Evolutionary conservation across 2,329 filamentous ascomycete species (phyloP).

Genomic region (Neurospora sp.): DNA sequence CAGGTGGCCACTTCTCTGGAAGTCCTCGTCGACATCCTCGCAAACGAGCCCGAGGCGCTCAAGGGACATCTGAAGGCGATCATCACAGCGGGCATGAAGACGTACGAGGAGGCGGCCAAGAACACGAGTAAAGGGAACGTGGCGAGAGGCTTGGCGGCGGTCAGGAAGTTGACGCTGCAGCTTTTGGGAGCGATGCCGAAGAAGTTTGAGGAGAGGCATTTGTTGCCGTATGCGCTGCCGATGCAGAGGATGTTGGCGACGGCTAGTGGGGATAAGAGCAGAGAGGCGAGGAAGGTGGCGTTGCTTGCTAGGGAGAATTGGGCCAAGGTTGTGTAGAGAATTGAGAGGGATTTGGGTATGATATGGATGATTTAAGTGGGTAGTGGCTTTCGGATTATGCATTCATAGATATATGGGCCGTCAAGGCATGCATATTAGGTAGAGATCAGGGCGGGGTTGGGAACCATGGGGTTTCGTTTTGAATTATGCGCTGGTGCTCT

Average conservation of each 20-base stretch:
- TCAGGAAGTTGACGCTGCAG: conserved; percentile 35
- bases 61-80: conserved; percentile 40
- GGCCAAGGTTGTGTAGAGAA: conserved; percentile 26
- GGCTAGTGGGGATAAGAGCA: conserved; percentile 43
- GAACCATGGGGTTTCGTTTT: not conserved
- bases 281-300: conserved; percentile 42
- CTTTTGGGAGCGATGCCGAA: conserved; percentile 38
- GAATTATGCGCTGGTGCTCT: not conserved
- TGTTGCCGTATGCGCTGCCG: conserved; percentile 34
- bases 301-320: conserved; percentile 40
- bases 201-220: conserved; percentile 36
- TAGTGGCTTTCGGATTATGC: not conserved
- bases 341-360: not conserved
- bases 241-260: conserved; percentile 37
- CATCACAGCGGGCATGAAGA: conserved; percentile 32
- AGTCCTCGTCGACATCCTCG: conserved; percentile 38
- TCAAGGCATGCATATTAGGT: not conserved
- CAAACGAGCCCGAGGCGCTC: conserved; percentile 34
- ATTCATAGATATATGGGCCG: not conserved
- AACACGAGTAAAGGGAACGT: not conserved
- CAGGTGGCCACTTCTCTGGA: conserved; percentile 39
- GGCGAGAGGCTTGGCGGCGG: not conserved
- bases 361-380: not conserved
- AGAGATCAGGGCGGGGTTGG: not conserved
- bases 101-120: conserved; percentile 22